Evolutionary conservation across 345 rosid species (phyloP).

Genomic region (Acer yangbiense): DNA sequence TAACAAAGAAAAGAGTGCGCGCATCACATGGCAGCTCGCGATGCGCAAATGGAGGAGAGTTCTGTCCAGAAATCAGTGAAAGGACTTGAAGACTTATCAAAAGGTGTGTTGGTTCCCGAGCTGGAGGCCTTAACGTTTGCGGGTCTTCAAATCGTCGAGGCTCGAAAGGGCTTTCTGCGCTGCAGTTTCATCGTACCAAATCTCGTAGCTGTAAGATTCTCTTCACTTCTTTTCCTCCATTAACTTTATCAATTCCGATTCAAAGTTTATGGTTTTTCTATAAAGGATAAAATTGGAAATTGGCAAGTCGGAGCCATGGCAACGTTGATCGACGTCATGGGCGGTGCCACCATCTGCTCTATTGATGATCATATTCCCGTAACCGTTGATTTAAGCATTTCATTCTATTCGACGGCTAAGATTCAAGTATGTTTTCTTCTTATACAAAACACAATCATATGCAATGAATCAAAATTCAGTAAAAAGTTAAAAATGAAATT

Average conservation of each 20-base stretch:
- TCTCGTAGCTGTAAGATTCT: constrained; percentile 24
- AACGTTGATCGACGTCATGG: constrained; percentile 50
- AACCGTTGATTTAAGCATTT: constrained; percentile 51
- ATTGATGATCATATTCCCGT: constrained; percentile 27
- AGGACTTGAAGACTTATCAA: constrained; percentile 25
- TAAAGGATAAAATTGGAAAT: constrained; percentile 25
- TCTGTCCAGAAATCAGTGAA: constrained; percentile 3
- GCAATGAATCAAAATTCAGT: too few species aligned
- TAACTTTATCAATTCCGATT: background rate
- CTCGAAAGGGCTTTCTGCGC: constrained; percentile 33
- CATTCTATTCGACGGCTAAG: constrained; percentile 50
- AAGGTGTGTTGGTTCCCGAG: constrained; percentile 4
- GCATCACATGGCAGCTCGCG: background rate
- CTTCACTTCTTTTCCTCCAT: background rate
- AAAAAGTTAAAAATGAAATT: background rate
- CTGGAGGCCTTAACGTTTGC: constrained; percentile 20
- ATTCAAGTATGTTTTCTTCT: constrained; percentile 33
- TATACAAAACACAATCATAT: too few species aligned
- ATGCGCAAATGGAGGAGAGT: constrained; percentile 19
- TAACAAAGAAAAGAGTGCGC: too few species aligned
- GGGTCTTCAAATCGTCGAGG: constrained; percentile 28
- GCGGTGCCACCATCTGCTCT: constrained; percentile 44
- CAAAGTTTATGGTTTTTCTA: background rate
- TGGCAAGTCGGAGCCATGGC: constrained; percentile 64
- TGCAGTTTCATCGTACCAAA: constrained; percentile 39